A percentile compares a stretch with the other conserved stretches of the same genome.
Evolutionary conservation across 1,139 yeast species (phyloP).

Genomic region (Eremothecium cymbalariae): DNA sequence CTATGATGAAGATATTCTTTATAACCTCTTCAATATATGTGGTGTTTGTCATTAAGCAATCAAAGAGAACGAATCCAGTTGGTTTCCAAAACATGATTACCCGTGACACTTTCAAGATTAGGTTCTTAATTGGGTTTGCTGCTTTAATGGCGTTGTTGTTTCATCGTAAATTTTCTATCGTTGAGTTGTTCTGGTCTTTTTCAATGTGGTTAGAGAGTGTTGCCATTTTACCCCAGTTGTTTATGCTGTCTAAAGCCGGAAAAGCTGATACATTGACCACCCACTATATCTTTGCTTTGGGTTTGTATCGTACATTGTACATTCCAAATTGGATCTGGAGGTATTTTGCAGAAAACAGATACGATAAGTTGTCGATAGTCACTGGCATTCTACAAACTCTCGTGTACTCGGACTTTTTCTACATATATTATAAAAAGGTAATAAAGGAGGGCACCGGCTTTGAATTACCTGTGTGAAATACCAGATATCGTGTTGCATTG

Average conservation of each 20-base stretch:
- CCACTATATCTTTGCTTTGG: conserved; percentile 90
- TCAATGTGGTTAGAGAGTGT: conserved; percentile 83
- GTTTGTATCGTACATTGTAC: conserved; percentile 78
- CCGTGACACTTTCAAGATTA: conserved; percentile 72
- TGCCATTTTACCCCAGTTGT: conserved; percentile 87
- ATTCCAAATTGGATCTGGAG: conserved; percentile 94
- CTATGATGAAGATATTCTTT: conserved; percentile 73
- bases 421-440: conserved; percentile 77
- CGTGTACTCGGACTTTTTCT: conserved; percentile 89
- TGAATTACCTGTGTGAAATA: conserved; percentile 57
- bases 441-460: conserved; percentile 67
- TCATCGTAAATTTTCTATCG: conserved; percentile 52
- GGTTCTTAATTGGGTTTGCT: conserved; percentile 62
- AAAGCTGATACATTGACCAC: conserved; percentile 81
- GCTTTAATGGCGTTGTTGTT: conserved; percentile 53
- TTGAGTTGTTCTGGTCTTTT: conserved; percentile 69
- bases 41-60: conserved; percentile 54
- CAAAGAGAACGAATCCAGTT: conserved; percentile 41
- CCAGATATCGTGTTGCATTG: no score
- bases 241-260: conserved; percentile 82
- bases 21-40: conserved; percentile 69
- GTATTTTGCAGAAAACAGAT: conserved; percentile 55
- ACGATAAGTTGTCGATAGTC: conserved; percentile 62
- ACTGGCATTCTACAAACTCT: conserved; percentile 84
- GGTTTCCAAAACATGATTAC: conserved; percentile 44